These are phyloP conservation scores for Phytopythium ostracodes DNA, from an alignment of 352 stramenopile genomes.

Conservation along the genomic window DNA sequence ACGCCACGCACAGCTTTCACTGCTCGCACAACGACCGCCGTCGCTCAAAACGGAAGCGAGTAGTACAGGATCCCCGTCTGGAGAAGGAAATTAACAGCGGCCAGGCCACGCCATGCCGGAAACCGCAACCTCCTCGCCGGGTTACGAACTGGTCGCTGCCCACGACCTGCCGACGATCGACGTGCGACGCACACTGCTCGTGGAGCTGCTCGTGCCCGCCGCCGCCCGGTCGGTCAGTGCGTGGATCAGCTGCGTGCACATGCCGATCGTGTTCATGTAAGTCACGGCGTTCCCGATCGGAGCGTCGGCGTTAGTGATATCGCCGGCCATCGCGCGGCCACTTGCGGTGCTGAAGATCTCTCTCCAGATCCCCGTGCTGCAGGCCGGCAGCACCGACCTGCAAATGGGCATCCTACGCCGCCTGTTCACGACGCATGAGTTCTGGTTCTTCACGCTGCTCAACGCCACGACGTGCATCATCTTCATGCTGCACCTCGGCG, in stretches of 20 bases:
- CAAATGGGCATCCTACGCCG: conserved; percentile 16
- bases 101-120: background rate
- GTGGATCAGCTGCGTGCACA: background rate
- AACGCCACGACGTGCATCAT: conserved; percentile 12
- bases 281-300: background rate
- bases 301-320: background rate
- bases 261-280: conserved; percentile 1
- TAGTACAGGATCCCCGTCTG: background rate
- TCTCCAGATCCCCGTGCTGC: conserved; percentile 1
- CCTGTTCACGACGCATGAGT: conserved; percentile 29
- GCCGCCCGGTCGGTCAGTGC: background rate
- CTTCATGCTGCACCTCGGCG: conserved; percentile 14
- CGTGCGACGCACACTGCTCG: background rate
- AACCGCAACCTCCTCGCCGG: background rate
- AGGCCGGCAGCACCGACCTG: conserved; percentile 9
- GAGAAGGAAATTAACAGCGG: background rate
- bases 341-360: conserved; percentile 8
- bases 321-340: background rate
- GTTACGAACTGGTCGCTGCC: conserved; percentile 6
- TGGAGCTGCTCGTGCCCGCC: background rate
- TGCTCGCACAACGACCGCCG: background rate
- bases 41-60: background rate
- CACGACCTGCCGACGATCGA: conserved; percentile 5
- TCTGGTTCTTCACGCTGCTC: conserved; percentile 32
- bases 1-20: background rate